A percentile compares a stretch with the other conserved stretches of the same genome.
phyloP scores from a whole-genome alignment of 2,329 filamentous ascomycete genomes.

The Phaeosphaeriaceae sp. region DNA sequence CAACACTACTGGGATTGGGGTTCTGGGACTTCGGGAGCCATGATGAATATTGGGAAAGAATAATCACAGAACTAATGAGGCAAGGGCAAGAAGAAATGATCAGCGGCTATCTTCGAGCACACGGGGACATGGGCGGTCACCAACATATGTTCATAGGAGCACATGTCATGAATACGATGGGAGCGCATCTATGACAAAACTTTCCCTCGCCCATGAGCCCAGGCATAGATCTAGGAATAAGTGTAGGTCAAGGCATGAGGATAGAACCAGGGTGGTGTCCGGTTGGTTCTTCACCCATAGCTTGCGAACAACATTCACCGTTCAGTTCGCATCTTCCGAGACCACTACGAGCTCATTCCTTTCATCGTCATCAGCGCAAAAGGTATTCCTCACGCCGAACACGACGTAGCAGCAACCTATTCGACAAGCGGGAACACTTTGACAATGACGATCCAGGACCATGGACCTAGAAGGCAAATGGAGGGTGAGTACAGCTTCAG shows the following conservation, averaged over 20 bases:
- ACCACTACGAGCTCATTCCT: conserved; percentile 1
- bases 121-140: conserved; percentile 1
- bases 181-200: background rate
- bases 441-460: conserved; percentile 21
- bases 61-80: background rate
- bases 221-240: background rate
- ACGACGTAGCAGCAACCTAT: no score
- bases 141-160: background rate
- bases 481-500: background rate
- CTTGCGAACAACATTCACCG: background rate
- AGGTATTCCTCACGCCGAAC: no score
- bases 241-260: background rate
- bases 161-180: conserved; percentile 8
- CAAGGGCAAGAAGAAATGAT: background rate
- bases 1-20: no score
- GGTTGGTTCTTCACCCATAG: background rate
- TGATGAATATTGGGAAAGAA: no score
- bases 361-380: no score
- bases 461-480: background rate
- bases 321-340: background rate
- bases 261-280: background rate
- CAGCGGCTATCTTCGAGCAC: background rate
- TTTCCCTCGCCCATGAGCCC: background rate
- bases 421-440: conserved; percentile 14
- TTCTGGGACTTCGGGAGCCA: no score